These are phyloP conservation scores for Talaromyces adpressus DNA, from an alignment of 495 filamentous ascomycete species.

Conservation along the genomic window DNA sequence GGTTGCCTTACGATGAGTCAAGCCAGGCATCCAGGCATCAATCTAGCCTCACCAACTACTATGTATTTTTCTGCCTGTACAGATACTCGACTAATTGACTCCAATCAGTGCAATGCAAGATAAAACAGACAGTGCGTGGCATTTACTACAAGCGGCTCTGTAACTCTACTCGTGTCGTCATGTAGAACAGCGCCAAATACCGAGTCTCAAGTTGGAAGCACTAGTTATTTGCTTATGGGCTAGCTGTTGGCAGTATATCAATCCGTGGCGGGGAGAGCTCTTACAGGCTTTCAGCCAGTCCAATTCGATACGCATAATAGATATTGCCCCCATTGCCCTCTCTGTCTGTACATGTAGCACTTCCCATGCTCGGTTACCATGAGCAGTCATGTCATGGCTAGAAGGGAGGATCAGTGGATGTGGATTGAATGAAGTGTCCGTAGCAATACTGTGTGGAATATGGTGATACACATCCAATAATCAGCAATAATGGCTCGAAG, in stretches of 20 bases:
- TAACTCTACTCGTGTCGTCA: neutral
- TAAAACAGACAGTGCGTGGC: neutral
- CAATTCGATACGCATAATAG: neutral
- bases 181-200: neutral
- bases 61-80: neutral
- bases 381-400: too few relatives aligned
- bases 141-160: neutral
- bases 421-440: neutral
- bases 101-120: neutral
- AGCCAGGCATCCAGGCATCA: neutral
- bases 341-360: neutral
- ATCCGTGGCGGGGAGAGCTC: neutral
- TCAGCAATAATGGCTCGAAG: neutral
- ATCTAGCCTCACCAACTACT: too few relatives aligned
- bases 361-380: neutral
- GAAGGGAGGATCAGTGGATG: neutral
- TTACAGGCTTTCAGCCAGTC: neutral
- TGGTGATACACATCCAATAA: neutral
- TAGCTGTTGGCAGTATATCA: neutral
- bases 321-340: neutral
- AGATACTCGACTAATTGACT: neutral
- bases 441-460: neutral
- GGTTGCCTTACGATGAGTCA: slow-evolving; percentile 6
- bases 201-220: neutral
- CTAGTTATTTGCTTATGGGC: neutral